Percentiles rank a stretch among this genome's conserved stretches.
phyloP scores from a whole-genome alignment of 257 asterid genomes.

The Nicotiana paniculata region DNA sequence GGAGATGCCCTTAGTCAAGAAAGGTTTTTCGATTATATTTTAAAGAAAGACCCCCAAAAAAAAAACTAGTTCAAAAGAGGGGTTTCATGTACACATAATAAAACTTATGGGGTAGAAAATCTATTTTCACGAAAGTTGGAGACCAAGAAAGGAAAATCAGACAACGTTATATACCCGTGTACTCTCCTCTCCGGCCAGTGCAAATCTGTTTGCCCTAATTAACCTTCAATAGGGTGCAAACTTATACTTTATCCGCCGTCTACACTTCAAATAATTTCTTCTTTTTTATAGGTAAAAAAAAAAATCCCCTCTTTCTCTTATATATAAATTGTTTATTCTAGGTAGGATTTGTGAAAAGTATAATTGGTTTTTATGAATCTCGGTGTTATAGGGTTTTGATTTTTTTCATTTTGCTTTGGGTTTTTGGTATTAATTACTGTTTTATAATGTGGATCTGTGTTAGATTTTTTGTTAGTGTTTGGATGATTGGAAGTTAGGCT shows the following conservation, averaged over 20 bases:
- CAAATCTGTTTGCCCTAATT: neutral
- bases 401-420: neutral
- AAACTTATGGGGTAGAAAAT: neutral
- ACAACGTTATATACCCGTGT: neutral
- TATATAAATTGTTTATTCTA: neutral
- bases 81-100: neutral
- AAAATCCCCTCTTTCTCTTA: neutral
- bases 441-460: neutral
- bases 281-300: neutral
- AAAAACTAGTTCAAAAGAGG: neutral
- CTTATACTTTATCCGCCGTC: neutral
- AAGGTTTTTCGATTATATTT: too few species aligned
- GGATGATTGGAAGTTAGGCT: neutral
- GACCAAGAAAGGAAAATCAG: neutral
- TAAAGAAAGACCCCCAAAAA: too few species aligned
- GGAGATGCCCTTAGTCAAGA: too few species aligned
- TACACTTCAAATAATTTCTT: neutral
- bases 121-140: neutral
- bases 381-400: neutral
- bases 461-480: neutral
- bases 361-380: neutral
- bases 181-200: neutral
- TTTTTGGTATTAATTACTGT: neutral
- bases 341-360: neutral
- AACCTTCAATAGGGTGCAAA: neutral